Evolutionary conservation across 148 eudicot species (phyloP), one percentile per base, ranked within the genome.

Genomic region (Nyssa sinensis): DNA sequence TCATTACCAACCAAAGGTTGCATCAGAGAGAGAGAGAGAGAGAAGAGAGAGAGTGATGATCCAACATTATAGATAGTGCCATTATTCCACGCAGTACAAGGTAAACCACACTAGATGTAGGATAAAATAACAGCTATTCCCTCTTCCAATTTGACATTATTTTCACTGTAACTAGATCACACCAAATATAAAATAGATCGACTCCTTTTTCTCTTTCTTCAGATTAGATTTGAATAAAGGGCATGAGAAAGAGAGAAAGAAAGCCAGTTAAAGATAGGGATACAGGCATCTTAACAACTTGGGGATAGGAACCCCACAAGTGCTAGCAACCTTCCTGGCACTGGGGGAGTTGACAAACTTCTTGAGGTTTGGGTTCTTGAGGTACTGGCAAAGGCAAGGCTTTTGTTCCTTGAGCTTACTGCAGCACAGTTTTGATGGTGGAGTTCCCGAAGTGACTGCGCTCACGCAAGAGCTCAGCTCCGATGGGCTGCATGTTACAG

Each of bases 331-430:
- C 35, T 76, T 84, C 79, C 70, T 76, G 59, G 92, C 92, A 53
- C 75, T 85, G 28, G 89, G 86, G 14, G 89, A 86, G 59, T 68
- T 62, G 32, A 86, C 47, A 47, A 75, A 88, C 64, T 75, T 75
- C 75, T 65, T 72, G 34, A 78, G 79, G 17, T 19, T 55, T 1
- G 92, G 92, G 75, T 82, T 75, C 35, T 47, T 82, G 32, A 59
- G n/a, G 68, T 86, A 88, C 68, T 77, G 80, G 80, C 92, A 88
- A 5, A 88, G 81, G 83, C 92, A 88, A 27, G 89, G 87, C 55
- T 77, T 80, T 35, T 89, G 93, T 71, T 86, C 47, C 63, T 53
- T 74, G 14, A 89, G 58, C 64, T 74, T 89, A 10, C 69, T 51
- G 80, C 93, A 89, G 62, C 90, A 89, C 3, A 61, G 57, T 6